Base-by-base conservation (phyloP, 169 alveolate genomes). In the Cryptosporidium bovis region DNA sequence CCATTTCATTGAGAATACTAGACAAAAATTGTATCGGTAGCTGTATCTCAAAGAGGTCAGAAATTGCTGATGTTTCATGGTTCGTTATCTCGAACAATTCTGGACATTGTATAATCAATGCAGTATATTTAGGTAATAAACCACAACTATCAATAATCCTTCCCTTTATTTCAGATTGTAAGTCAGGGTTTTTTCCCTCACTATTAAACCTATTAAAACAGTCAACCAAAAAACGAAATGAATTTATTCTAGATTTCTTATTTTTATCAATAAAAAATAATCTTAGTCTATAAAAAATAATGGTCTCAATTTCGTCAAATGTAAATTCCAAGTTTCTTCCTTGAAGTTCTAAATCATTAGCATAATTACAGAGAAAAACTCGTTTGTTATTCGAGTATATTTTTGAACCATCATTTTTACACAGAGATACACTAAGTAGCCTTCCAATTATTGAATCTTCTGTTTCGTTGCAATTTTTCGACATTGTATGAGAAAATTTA, bases 41-140 rank as follows among this genome's bases (percentile, higher is more conserved):
- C 12, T 55, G 46, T 13, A 44, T 20, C 44, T 77, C 87, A 15
- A 77, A 77, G 13, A 77, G 51, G 18, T 77, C 65, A 40, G 71
- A 60, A 62, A 77, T 60, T 44, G 51, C 51, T 2, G 64, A 56
- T 66, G n/a, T 31, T 18, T 62, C 27, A 31, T n/a, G 24, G 4
- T 60, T 71, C 29, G 16, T 2, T 31, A 55, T n/a, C 56, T 77
- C 87, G 34, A 77, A 77, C 15, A 77, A 71, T 62, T 77, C 87
- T 15, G 87, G 87, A 46, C 87, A 77, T 13, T 77, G 87, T 29
- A 77, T 77, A 20, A 77, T 60, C 12, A 77, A 50, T 62, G 87
- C 87, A 77, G 77, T 34, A 60, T 77, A 77, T 40, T 77, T 77
- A 5, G 87, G 87, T 15, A 77, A 62, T n/a, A 77, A 24, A 24